phyloP scores from a whole-genome alignment of 805 yeast species.

The Citeromyces matritensis region DNA sequence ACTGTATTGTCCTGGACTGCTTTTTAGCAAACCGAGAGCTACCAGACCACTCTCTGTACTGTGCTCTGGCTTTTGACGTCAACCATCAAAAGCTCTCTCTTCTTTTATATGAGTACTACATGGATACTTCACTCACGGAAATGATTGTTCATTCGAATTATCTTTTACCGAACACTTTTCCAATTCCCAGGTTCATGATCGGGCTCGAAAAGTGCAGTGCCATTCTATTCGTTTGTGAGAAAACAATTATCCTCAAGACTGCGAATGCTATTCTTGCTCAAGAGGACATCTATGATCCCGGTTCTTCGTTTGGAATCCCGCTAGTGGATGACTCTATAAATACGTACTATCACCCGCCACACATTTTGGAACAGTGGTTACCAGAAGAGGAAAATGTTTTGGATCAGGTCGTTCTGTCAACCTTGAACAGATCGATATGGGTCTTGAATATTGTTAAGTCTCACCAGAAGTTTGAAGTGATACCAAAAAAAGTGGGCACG shows the following conservation, averaged over 20 bases:
- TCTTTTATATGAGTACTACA: constrained; percentile 10
- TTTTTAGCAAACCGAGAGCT: constrained; percentile 8
- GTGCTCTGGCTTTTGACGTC: constrained; percentile 10
- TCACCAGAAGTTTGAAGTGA: too few species aligned
- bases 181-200: constrained; percentile 12
- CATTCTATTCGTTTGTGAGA: constrained; percentile 11
- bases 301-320: too few species aligned
- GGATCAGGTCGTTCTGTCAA: too few species aligned
- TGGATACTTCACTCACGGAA: constrained; percentile 3
- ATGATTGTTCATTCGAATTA: constrained; percentile 8
- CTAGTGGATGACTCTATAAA: too few species aligned
- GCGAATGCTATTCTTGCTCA: constrained; percentile 8
- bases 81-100: constrained; percentile 8
- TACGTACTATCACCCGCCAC: too few species aligned
- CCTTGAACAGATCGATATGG: too few species aligned
- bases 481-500: too few species aligned
- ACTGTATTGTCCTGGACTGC: constrained; percentile 9
- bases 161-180: constrained; percentile 11
- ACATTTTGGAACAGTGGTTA: too few species aligned
- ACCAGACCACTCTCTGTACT: constrained; percentile 6
- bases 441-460: too few species aligned
- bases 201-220: constrained; percentile 10
- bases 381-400: too few species aligned
- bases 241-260: constrained; percentile 9
- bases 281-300: constrained; percentile 10